Base-by-base conservation (phyloP, 495 filamentous ascomycete species). In the Penicillium desertorum region DNA sequence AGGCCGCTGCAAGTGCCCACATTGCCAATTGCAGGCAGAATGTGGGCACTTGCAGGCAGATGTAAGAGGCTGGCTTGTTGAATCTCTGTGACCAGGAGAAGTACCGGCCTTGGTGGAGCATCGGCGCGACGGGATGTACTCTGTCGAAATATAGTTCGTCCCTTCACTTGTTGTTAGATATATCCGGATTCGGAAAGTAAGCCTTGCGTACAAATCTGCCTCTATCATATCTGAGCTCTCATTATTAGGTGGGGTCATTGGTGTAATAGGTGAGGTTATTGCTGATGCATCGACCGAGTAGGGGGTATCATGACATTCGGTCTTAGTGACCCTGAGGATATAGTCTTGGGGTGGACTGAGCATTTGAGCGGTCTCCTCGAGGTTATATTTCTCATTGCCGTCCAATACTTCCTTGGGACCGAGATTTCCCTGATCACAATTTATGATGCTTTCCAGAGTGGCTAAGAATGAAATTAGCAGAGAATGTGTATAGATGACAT, bases 141-240 rank as follows among this genome's bases (percentile, higher is more conserved):
- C 82, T 74, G 44, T 85, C 82, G 56, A 85, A 84, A 51, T 84
- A 85, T 20, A 84, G 62, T 62, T 83, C 78, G 45, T 84, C 81
- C 44, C 75, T 79, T 50, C 43, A 48, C 79, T 56, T 10, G 76
- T 60, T 3, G 64, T 61, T 1, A 72, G 44, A n/a, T 19, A 50
- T 36, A 9, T 27, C 16, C 17, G 6, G 16, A 17, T 27, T 29
- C n/a, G 12, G 37, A 25, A 11, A 1, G 11, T 29, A 5, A 2
- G 12, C 4, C 12, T 34, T 37, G 11, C 22, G 20, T 36, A 55
- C 53, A 55, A 37, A 30, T 50, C 41, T 17, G 58, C 39, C 19
- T 60, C 58, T 3, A 55, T 47, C 20, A 59, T 39, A 37, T 50
- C 58, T 7, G 23, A n/a, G 2, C 5, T 44, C 32, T 46, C 58